phyloP scores from a whole-genome alignment of 2,329 filamentous ascomycete genomes.

The Diplodia corticola region DNA sequence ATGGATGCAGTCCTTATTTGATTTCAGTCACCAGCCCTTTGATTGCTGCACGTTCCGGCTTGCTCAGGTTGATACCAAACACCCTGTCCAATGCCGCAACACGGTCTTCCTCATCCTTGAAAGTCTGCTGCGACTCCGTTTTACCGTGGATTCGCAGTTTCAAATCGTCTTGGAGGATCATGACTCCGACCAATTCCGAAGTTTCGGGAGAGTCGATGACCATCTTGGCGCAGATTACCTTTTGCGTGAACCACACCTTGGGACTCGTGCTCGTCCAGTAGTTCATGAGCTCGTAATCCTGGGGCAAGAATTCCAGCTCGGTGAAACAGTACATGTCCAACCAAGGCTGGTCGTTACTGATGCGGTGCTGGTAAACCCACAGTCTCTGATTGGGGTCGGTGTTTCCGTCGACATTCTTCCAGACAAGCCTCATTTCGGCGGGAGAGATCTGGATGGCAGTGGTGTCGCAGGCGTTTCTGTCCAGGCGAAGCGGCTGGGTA shows the following conservation, averaged over 20 bases:
- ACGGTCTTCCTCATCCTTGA: conserved; percentile 46
- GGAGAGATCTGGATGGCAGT: conserved; percentile 33
- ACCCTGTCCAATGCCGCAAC: conserved; percentile 46
- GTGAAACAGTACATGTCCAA: conserved; percentile 64
- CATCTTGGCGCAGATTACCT: conserved; percentile 52
- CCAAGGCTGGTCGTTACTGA: conserved; percentile 52
- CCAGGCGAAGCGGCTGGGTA: conserved; percentile 40
- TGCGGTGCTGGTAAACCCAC: conserved; percentile 46
- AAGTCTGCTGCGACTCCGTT: conserved; percentile 43
- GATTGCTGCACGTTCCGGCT: conserved; percentile 43
- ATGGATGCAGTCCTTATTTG: neutral
- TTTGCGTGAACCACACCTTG: conserved; percentile 36
- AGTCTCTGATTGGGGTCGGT: conserved; percentile 41
- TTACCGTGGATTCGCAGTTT: conserved; percentile 48
- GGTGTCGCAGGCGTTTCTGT: conserved; percentile 28
- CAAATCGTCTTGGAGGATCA: conserved; percentile 45
- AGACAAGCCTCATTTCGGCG: conserved; percentile 36
- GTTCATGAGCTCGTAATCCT: conserved; percentile 38
- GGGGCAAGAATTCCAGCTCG: conserved; percentile 39
- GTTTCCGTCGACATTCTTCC: conserved; percentile 36
- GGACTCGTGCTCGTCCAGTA: conserved; percentile 38
- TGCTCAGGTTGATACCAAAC: conserved; percentile 46
- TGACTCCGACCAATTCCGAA: conserved; percentile 40
- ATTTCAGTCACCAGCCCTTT: conserved; percentile 37
- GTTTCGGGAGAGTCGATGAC: conserved; percentile 45